Evolutionary conservation across 306 rosid species (phyloP).

Genomic region (Cicer cuneatum): DNA sequence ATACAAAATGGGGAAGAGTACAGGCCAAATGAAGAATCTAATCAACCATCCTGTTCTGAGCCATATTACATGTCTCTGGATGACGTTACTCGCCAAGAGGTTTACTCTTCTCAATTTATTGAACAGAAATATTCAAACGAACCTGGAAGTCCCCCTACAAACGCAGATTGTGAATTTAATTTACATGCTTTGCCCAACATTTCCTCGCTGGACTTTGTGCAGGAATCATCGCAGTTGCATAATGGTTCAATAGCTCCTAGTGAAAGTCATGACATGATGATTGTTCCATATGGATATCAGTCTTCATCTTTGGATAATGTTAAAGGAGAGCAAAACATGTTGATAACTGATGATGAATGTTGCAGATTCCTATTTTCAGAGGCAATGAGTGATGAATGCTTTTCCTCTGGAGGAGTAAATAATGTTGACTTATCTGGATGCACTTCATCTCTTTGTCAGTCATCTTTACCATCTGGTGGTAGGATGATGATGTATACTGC

Average conservation of each 20-base stretch:
- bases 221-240: slow-evolving; percentile 61
- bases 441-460: slow-evolving; percentile 57
- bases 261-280: slow-evolving; percentile 54
- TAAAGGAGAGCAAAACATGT: slow-evolving; percentile 55
- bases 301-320: slow-evolving; percentile 56
- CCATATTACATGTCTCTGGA: slow-evolving; percentile 72
- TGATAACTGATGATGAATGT: slow-evolving; percentile 88
- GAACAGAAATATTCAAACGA: slow-evolving; percentile 68
- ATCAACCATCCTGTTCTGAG: slow-evolving; percentile 72
- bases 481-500: slow-evolving; percentile 12
- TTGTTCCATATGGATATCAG: slow-evolving; percentile 52
- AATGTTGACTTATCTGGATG: slow-evolving; percentile 54
- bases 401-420: slow-evolving; percentile 56
- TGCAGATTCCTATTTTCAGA: slow-evolving; percentile 81
- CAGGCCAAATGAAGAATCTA: slow-evolving; percentile 56
- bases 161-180: slow-evolving; percentile 56
- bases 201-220: slow-evolving; percentile 64
- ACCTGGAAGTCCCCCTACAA: slow-evolving; percentile 53
- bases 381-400: slow-evolving; percentile 55
- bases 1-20: slow-evolving; percentile 59
- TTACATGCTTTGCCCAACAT: slow-evolving; percentile 57
- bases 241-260: slow-evolving; percentile 55
- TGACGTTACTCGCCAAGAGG: slow-evolving; percentile 61
- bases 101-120: slow-evolving; percentile 54
- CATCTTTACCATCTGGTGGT: slow-evolving; percentile 48